phyloP scores from a whole-genome alignment of 768 basidiomycete species.

The Russula sp. region DNA sequence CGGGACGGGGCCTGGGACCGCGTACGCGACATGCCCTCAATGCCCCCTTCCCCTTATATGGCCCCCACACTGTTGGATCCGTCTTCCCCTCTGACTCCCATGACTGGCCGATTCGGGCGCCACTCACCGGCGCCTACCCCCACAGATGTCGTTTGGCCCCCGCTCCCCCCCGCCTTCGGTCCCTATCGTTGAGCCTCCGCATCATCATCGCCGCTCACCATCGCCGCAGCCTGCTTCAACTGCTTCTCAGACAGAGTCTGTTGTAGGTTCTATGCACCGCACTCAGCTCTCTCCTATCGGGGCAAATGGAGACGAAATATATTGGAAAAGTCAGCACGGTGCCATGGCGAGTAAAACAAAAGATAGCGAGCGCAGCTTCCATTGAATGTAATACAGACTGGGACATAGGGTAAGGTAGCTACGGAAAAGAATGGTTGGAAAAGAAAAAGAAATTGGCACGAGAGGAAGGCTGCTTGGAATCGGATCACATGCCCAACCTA shows the following conservation, averaged over 20 bases:
- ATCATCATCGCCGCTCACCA: not conserved
- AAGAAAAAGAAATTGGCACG: too few species aligned
- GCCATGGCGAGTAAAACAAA: too few species aligned
- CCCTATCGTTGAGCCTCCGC: not conserved
- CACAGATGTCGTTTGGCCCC: not conserved
- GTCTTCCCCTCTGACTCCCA: not conserved
- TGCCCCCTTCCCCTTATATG: not conserved
- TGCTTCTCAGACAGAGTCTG: conserved; percentile 8
- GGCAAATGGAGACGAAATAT: too few species aligned
- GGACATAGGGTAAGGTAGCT: too few species aligned
- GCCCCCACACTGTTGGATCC: not conserved
- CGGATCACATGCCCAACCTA: too few species aligned
- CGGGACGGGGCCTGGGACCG: not conserved
- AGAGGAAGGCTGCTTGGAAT: too few species aligned
- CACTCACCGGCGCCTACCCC: not conserved
- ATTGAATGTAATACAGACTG: too few species aligned
- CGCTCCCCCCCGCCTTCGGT: not conserved
- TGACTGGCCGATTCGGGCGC: not conserved
- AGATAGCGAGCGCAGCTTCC: too few species aligned
- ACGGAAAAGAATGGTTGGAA: too few species aligned
- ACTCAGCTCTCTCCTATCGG: conserved; percentile 4
- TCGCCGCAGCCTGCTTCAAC: not conserved
- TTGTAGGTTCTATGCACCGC: conserved; percentile 3
- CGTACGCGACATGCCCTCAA: not conserved
- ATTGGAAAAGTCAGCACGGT: too few species aligned